These are phyloP conservation scores for Globisporangium emineosum DNA, from an alignment of 352 stramenopile species.

Conservation along the genomic window DNA sequence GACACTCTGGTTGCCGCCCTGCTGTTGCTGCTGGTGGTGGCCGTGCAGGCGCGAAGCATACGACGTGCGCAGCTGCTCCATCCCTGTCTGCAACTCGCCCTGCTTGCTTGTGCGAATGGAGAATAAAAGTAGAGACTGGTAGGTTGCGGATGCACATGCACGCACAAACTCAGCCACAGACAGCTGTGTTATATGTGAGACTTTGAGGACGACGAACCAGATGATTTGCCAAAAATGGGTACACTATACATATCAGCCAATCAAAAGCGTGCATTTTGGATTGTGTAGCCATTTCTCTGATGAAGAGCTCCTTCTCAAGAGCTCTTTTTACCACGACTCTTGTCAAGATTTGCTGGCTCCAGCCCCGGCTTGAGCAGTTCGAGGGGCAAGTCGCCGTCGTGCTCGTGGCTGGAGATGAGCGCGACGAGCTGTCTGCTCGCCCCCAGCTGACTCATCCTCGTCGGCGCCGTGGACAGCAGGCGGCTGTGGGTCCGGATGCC, in stretches of 20 bases:
- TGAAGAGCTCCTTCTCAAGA: neutral
- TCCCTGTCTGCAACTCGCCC: neutral
- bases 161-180: too few relatives aligned
- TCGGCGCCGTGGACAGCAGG: neutral
- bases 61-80: neutral
- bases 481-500: neutral
- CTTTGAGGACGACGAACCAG: neutral
- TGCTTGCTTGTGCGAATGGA: neutral
- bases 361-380: neutral
- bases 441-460: neutral
- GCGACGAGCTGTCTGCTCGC: neutral
- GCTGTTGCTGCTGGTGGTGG: constrained; percentile 2
- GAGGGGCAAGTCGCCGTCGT: neutral
- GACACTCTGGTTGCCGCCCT: neutral
- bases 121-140: neutral
- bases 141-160: too few relatives aligned
- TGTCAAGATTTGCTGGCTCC: neutral
- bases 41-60: neutral
- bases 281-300: neutral
- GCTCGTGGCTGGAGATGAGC: neutral
- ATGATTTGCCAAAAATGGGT: neutral
- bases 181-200: neutral
- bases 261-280: neutral
- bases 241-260: neutral
- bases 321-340: neutral